phyloP scores from a whole-genome alignment of 2,329 filamentous ascomycete genomes.

The Fusarium dimerum region DNA sequence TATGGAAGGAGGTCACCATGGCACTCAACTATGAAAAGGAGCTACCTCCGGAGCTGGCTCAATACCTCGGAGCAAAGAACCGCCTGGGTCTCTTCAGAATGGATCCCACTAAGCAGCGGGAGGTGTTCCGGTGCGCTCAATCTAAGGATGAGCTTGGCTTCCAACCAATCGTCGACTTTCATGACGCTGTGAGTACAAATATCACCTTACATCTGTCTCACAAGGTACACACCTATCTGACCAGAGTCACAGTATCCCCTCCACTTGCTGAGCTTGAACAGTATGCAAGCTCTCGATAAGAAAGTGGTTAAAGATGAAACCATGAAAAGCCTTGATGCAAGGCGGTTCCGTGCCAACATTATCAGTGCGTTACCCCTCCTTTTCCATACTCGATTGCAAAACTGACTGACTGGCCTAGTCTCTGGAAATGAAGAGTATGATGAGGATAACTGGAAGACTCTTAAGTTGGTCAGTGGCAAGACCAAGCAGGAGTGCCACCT shows the following conservation, averaged over 20 bases:
- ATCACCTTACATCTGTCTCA: neutral
- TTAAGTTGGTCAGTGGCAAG: conserved; percentile 50
- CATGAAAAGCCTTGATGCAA: conserved; percentile 56
- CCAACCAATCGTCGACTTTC: conserved; percentile 66
- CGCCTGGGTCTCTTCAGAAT: conserved; percentile 69
- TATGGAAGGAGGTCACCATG: conserved; percentile 61
- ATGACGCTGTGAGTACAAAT: conserved; percentile 61
- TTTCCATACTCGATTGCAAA: neutral
- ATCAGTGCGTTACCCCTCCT: conserved; percentile 47
- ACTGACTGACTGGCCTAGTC: conserved; percentile 40
- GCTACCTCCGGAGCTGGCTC: conserved; percentile 61
- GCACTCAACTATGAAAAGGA: conserved; percentile 61
- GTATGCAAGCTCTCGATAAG: conserved; percentile 60
- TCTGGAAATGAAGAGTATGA: conserved; percentile 64
- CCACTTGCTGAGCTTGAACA: conserved; percentile 66
- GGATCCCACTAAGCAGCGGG: conserved; percentile 56
- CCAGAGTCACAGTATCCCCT: conserved; percentile 60
- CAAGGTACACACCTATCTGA: conserved; percentile 2
- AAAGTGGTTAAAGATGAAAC: conserved; percentile 53
- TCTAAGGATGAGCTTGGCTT: conserved; percentile 59
- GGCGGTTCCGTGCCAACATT: conserved; percentile 72
- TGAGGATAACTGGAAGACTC: conserved; percentile 69
- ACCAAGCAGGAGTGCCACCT: conserved; percentile 37
- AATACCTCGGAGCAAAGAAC: conserved; percentile 67
- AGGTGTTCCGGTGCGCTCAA: conserved; percentile 63